Evolutionary conservation across 495 filamentous ascomycete genomes (phyloP).

Genomic region (Neurospora sp.): DNA sequence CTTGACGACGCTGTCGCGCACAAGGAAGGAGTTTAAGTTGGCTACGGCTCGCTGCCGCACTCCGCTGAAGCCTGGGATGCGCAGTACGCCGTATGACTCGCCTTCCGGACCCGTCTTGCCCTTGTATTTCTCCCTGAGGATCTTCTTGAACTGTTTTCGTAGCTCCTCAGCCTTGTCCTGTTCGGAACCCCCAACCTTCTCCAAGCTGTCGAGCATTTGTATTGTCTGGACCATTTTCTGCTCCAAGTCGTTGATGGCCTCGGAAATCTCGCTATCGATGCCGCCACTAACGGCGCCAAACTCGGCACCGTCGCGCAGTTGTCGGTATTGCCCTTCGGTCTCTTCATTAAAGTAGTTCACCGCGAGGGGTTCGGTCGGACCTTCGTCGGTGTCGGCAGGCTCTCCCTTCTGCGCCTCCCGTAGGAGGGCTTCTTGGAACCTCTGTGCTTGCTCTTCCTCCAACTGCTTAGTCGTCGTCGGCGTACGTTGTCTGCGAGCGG

Average conservation of each 20-base stretch:
- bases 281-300: constrained; percentile 35
- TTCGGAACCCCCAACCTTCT: constrained; percentile 19
- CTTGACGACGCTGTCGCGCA: constrained; percentile 18
- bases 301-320: constrained; percentile 23
- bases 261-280: constrained; percentile 28
- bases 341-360: constrained; percentile 39
- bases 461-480: neutral
- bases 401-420: neutral
- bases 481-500: neutral
- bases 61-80: constrained; percentile 17
- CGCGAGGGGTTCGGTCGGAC: constrained; percentile 4
- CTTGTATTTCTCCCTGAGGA: constrained; percentile 27
- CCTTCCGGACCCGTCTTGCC: constrained; percentile 20
- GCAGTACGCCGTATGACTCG: constrained; percentile 13
- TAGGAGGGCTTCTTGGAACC: neutral
- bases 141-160: constrained; percentile 22
- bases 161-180: constrained; percentile 26
- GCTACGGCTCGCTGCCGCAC: constrained; percentile 13
- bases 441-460: neutral
- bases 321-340: constrained; percentile 23
- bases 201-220: constrained; percentile 25
- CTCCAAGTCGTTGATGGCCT: constrained; percentile 41
- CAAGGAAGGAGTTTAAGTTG: constrained; percentile 19
- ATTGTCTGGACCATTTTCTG: constrained; percentile 40
- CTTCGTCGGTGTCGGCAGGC: neutral